Evolutionary conservation across 139 green algal species (phyloP).

Genomic region (Chlorella sp.): DNA sequence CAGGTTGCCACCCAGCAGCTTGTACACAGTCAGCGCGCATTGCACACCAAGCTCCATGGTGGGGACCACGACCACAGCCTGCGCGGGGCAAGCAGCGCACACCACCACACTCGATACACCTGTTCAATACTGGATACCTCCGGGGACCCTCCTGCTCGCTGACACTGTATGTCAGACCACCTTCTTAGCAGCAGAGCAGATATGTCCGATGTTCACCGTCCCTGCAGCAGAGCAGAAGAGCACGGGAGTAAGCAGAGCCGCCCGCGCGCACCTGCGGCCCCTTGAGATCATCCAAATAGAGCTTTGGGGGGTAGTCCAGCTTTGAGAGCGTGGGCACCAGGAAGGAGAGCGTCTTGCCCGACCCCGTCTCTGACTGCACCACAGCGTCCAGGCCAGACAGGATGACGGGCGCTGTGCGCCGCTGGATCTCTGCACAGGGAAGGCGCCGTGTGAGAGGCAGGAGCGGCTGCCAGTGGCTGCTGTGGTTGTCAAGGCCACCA

Average conservation of each 20-base stretch:
- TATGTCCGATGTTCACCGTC: no score
- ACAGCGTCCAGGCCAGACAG: conserved; percentile 50
- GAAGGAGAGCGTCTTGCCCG: conserved; percentile 78
- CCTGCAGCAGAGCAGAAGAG: no score
- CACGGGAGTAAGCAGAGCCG: no score
- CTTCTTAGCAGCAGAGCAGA: no score
- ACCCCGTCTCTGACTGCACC: conserved; percentile 62
- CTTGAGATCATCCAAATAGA: conserved; percentile 66
- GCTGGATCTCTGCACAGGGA: conserved; percentile 63
- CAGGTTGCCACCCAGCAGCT: conserved; percentile 69
- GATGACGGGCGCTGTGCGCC: conserved; percentile 44
- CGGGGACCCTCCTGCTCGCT: no score
- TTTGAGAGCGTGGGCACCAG: conserved; percentile 57
- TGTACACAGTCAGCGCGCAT: conserved; percentile 62
- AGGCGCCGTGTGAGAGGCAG: background rate
- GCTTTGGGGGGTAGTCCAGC: conserved; percentile 62
- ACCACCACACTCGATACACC: no score
- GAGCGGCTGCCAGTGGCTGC: background rate
- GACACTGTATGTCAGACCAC: no score
- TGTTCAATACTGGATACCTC: no score
- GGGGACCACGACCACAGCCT: conserved; percentile 76
- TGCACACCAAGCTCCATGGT: conserved; percentile 87
- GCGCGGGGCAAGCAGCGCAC: conserved; percentile 3
- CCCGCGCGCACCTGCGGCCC: conserved; percentile 29
- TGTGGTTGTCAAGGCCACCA: background rate